Evolutionary conservation across 257 asterid genomes (phyloP), one percentile per base, ranked within the genome.

Genomic region (Paulownia fortunei): DNA sequence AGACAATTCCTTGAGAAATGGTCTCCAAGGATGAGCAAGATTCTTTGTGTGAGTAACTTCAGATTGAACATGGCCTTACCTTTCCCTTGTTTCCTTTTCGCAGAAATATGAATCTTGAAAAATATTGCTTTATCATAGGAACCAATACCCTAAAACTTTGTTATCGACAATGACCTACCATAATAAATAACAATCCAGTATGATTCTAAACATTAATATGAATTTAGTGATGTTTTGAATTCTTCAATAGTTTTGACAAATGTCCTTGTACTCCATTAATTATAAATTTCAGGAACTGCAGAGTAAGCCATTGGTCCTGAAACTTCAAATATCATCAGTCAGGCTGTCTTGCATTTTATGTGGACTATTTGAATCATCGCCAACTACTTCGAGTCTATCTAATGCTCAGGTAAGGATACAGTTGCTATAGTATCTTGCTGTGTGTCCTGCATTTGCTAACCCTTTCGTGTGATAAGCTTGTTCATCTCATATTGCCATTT

Each of bases 21-120:
- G 97, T 89, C 99, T 67, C 91, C 94, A 23, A 90, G 81, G 86
- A 90, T 49, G 92, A 93, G 99, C 97, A 96, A 86, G 90, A 89
- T 91, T 79, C 90, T 92, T 76, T 88, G 86, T 83, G 99, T 96
- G 85, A 89, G 95, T 80, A 74, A 55, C 81, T 80, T 78, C 68
- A 42, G 59, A 26, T 77, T 78, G 42, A 54, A 47, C 47, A 32
- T 41, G 47, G 42, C 54, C 46, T 51, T 36, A 7, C n/a, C 49
- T 34, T 44, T 46, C 26, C 72, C 80, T 59, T 34, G 59, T 15
- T n/a, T 59, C 32, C 41, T 42, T 70, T 70, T 8, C 51, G 18
- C 27, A 32, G 46, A 54, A 19, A 71, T 42, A 36, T 32, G 2
- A 41, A 36, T n/a, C 19, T 7, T 74, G 36, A 37, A 32, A 32